phyloP scores from a whole-genome alignment of 2,329 filamentous ascomycete genomes.

The Rutstroemia sp. region DNA sequence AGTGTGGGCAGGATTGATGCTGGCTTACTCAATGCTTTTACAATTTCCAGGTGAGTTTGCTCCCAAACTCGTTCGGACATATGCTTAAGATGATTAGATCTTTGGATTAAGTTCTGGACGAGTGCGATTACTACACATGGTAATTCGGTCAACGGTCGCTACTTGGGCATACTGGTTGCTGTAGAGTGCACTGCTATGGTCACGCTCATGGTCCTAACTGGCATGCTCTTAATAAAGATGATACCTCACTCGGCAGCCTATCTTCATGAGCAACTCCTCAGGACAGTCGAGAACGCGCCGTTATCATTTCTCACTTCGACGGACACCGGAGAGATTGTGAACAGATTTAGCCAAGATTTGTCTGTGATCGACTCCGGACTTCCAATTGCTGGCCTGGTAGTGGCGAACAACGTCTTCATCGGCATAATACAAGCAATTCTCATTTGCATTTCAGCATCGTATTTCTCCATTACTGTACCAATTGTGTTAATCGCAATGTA shows the following conservation, averaged over 20 bases:
- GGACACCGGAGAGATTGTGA: constrained; percentile 27
- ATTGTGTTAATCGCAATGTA: neutral
- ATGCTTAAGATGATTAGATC: constrained; percentile 24
- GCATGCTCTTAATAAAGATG: constrained; percentile 44
- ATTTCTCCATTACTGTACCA: neutral
- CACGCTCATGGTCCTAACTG: constrained; percentile 9
- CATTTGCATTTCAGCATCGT: neutral
- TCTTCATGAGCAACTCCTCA: constrained; percentile 41
- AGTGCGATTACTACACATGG: constrained; percentile 17
- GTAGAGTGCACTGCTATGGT: constrained; percentile 19
- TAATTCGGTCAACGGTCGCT: constrained; percentile 18
- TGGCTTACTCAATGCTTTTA: constrained; percentile 10
- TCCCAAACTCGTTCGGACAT: constrained; percentile 14
- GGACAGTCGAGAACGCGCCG: constrained; percentile 36
- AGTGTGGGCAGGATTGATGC: constrained; percentile 10
- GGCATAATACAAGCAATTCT: constrained; percentile 24
- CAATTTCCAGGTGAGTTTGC: constrained; percentile 14
- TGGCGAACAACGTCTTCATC: neutral
- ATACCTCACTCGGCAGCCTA: constrained; percentile 43
- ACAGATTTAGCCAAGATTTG: constrained; percentile 22
- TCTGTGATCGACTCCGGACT: constrained; percentile 23
- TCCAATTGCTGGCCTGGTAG: constrained; percentile 9
- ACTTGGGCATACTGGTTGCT: constrained; percentile 17
- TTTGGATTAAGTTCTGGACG: constrained; percentile 39
- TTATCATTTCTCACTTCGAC: constrained; percentile 36